These are phyloP conservation scores for Collybia sp. DNA, from an alignment of 768 basidiomycete genomes.

Conservation along the genomic window DNA sequence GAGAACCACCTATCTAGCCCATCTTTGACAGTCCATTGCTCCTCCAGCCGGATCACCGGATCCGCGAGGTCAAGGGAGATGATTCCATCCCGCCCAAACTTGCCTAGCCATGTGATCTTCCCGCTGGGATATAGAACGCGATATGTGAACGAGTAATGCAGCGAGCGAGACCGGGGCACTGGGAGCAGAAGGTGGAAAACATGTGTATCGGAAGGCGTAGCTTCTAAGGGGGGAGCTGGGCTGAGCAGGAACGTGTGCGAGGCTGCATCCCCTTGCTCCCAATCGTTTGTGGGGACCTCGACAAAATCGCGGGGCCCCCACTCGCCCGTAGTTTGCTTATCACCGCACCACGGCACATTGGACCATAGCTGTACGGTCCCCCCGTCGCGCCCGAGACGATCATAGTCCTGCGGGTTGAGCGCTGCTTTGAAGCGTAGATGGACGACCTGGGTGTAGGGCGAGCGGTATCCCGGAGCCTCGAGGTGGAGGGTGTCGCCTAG, in stretches of 20 bases:
- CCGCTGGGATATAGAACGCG: conserved; percentile 40
- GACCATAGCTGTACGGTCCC: conserved; percentile 40
- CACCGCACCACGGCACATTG: conserved; percentile 21
- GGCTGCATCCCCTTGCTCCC: no score
- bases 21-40: conserved; percentile 13
- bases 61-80: conserved; percentile 25
- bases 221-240: no score
- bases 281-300: neutral
- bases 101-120: conserved; percentile 41
- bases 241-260: no score
- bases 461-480: conserved; percentile 8
- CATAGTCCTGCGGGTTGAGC: conserved; percentile 23
- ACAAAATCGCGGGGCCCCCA: conserved; percentile 33
- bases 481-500: conserved; percentile 27
- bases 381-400: conserved; percentile 21
- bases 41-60: conserved; percentile 14
- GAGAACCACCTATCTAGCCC: conserved; percentile 5
- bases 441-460: conserved; percentile 10
- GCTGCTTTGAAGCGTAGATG: conserved; percentile 32
- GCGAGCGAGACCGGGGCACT: neutral
- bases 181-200: conserved; percentile 9
- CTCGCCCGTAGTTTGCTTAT: conserved; percentile 11
- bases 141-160: conserved; percentile 40
- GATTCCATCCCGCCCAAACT: conserved; percentile 36
- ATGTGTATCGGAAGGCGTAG: conserved; percentile 3